These are phyloP conservation scores for Nyctanthes arbortristis DNA, from an alignment of 257 asterid species.

Conservation along the genomic window DNA sequence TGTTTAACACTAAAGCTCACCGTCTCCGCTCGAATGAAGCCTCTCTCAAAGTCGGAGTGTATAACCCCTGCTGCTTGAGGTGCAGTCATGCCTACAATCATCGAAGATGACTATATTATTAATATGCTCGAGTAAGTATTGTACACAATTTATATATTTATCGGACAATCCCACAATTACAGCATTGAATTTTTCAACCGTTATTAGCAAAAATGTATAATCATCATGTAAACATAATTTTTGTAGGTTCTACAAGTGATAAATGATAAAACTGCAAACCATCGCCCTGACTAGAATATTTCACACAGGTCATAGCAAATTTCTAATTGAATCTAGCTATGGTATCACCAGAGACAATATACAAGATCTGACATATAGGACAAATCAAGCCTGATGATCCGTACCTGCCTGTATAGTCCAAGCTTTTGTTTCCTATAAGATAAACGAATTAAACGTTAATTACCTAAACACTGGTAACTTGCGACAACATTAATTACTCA, in stretches of 20 bases:
- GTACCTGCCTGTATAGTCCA: slow-evolving; percentile 91
- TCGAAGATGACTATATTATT: slow-evolving; percentile 1
- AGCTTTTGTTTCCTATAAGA: slow-evolving; percentile 85
- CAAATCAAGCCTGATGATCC: slow-evolving; percentile 25
- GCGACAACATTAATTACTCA: slow-evolving; percentile 13
- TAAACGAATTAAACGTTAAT: slow-evolving; percentile 20
- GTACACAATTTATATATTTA: slow-evolving; percentile 14
- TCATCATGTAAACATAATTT: no score
- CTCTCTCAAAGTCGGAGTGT: slow-evolving; percentile 97
- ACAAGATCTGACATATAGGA: slow-evolving; percentile 4
- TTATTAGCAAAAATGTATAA: no score
- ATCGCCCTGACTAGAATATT: slow-evolving; percentile 9
- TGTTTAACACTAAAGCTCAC: slow-evolving; percentile 39
- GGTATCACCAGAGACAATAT: not conserved
- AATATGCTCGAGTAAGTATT: slow-evolving; percentile 16
- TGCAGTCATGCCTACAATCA: slow-evolving; percentile 87
- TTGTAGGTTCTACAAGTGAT: slow-evolving; percentile 13
- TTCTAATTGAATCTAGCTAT: slow-evolving; percentile 9
- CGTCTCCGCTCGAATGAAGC: slow-evolving; percentile 98
- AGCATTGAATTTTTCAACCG: slow-evolving; percentile 7
- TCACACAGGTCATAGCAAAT: not conserved
- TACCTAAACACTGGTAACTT: slow-evolving; percentile 1
- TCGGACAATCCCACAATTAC: not conserved
- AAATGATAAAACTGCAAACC: slow-evolving; percentile 9
- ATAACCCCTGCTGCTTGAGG: slow-evolving; percentile 99